These are phyloP conservation scores for Pythium sp. DNA, from an alignment of 352 stramenopile species.

Conservation along the genomic window DNA sequence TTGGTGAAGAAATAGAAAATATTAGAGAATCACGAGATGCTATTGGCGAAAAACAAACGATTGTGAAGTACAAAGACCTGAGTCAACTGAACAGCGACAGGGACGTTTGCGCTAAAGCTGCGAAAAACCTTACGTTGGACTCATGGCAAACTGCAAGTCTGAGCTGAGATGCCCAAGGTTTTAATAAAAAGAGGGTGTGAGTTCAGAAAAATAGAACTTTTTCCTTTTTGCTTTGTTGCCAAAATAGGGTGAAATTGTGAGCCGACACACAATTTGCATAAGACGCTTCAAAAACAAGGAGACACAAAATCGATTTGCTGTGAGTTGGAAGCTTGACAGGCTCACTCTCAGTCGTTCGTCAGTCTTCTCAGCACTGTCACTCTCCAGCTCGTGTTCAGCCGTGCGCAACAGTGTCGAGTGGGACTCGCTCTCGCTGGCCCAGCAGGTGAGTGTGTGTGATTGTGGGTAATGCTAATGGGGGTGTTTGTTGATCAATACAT, in stretches of 20 bases:
- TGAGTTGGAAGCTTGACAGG: too few species aligned
- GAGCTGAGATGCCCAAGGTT: neutral
- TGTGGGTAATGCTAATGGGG: neutral
- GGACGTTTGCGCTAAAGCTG: neutral
- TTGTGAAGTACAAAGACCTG: neutral
- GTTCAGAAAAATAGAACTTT: neutral
- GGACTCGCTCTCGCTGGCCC: constrained; percentile 45
- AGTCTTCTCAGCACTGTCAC: too few species aligned
- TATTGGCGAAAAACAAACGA: neutral
- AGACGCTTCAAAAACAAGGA: too few species aligned
- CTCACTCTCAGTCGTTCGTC: too few species aligned
- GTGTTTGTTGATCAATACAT: neutral
- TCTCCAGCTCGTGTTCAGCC: neutral
- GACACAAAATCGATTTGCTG: too few species aligned
- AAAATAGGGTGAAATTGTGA: too few species aligned
- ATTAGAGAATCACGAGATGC: neutral
- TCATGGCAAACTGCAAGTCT: neutral
- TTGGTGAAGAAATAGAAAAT: neutral
- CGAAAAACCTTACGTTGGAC: neutral
- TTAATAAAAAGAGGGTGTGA: neutral
- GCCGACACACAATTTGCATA: too few species aligned
- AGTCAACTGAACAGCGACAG: neutral
- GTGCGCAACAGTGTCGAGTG: constrained; percentile 73
- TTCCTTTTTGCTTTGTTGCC: neutral
- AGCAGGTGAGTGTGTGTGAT: constrained; percentile 38